Evolutionary conservation across 2,329 filamentous ascomycete species (phyloP).

Genomic region (Ceratocystis smalleyi): DNA sequence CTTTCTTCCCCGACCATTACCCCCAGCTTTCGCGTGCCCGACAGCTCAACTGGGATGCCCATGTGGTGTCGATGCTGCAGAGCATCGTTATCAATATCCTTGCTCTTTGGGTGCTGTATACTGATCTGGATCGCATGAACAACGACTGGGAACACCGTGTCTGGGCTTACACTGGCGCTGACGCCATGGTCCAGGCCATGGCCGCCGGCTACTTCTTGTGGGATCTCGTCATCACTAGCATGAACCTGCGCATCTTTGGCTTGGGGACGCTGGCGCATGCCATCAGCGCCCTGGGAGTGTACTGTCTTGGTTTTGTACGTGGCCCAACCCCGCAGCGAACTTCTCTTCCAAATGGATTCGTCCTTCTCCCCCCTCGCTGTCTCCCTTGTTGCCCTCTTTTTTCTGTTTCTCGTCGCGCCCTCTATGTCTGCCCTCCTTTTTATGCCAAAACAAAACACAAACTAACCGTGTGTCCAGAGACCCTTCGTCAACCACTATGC

Average conservation of each 20-base stretch:
- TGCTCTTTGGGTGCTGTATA: constrained; percentile 57
- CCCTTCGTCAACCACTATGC: constrained; percentile 77
- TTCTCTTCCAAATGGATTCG: background rate
- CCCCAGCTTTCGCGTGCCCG: constrained; percentile 45
- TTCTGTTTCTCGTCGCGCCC: background rate
- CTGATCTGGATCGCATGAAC: constrained; percentile 48
- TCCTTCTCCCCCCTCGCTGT: constrained; percentile 13
- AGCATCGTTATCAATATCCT: constrained; percentile 54
- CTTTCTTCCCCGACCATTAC: constrained; percentile 50
- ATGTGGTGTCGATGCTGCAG: constrained; percentile 72
- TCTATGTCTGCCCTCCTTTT: background rate
- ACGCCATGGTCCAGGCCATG: constrained; percentile 59
- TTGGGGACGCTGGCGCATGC: constrained; percentile 65
- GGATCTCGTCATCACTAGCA: constrained; percentile 57
- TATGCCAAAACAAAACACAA: background rate
- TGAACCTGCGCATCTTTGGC: constrained; percentile 57
- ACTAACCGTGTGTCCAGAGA: constrained; percentile 34
- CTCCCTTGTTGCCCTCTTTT: constrained; percentile 4
- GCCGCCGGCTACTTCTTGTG: constrained; percentile 73
- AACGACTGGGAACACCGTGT: constrained; percentile 55
- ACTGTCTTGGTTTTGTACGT: constrained; percentile 65
- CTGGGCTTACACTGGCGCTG: constrained; percentile 61
- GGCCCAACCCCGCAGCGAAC: background rate
- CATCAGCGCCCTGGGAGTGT: constrained; percentile 56
- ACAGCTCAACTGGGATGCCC: constrained; percentile 66